Evolutionary conservation across 257 asterid species (phyloP), one percentile per base, ranked within the genome.

Genomic region (Pogostemon cablin): DNA sequence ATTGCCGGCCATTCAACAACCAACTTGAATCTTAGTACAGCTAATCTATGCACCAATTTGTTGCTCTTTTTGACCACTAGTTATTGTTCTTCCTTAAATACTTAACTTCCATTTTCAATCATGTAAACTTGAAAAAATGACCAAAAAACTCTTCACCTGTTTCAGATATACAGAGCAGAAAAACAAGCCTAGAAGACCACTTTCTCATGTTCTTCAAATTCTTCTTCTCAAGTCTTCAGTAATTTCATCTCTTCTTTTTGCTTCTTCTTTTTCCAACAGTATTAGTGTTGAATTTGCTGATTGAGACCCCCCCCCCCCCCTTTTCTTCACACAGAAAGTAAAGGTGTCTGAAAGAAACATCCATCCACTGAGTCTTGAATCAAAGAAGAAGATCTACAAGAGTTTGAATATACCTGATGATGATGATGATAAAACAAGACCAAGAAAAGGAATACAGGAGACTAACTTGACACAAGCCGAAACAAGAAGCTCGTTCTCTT

Each of bases 1-100:
- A 65, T 73, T 73, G 77, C 77, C 67, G 77, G 72, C 77, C 35
- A 7, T 50, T 47, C 62, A 62, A n/a, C 56, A 72, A 52, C 77
- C 35, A 72, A 53, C 44, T 62, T 5, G 25, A 64, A 55, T 9
- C 58, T 50, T 63, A 53, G 32, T 25, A 25, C 1, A 25, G 32
- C 32, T 25, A 25, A 25, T 25, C 32, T 25, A 73, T 73, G 53
- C 78, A 56, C 4, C 73, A 74, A 40, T 74, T 74, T 59, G 79
- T 67, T 68, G 48, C 61, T 39, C 25, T 49, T 63, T 64, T 12
- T 76, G 64, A 63, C 72, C 3, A 44, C 7, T 20, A 52, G 44
- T 44, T 52, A 40, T 41, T 56, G 61, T 50, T 65, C 20, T 44
- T 9, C 43, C 71, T 66, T 56, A 58, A 37, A 50, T 56, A 43